These are phyloP conservation scores for Hygrophorus russula DNA, from an alignment of 768 basidiomycete genomes.

Conservation along the genomic window DNA sequence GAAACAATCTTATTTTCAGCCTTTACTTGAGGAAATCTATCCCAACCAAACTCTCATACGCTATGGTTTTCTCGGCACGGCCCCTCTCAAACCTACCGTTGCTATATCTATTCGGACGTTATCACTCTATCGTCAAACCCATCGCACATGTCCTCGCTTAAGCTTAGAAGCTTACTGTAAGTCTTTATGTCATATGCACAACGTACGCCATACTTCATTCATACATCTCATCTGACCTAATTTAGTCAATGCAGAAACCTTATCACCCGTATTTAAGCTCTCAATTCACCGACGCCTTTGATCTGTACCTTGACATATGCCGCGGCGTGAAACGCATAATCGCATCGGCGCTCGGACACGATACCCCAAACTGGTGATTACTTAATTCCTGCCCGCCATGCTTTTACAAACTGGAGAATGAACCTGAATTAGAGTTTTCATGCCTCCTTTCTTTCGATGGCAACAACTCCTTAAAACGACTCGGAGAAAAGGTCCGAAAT, in stretches of 20 bases:
- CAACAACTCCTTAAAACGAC: not conserved
- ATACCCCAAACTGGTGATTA: constrained; percentile 15
- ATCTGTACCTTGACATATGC: constrained; percentile 14
- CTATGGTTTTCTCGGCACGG: constrained; percentile 15
- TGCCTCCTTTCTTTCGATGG: not conserved
- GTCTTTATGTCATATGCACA: constrained; percentile 18
- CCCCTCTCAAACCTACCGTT: constrained; percentile 11
- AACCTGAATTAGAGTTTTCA: not conserved
- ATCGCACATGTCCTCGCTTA: constrained; percentile 16
- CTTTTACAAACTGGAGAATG: constrained; percentile 11
- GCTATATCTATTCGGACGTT: constrained; percentile 13
- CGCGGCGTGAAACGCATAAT: constrained; percentile 8
- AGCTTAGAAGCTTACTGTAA: constrained; percentile 17
- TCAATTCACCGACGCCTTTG: constrained; percentile 16
- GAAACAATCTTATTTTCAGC: not conserved
- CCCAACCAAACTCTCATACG: constrained; percentile 6
- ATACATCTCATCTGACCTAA: not conserved
- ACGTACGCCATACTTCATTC: constrained; percentile 1
- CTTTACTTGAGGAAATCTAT: not conserved
- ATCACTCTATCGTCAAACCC: constrained; percentile 13
- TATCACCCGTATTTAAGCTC: constrained; percentile 9
- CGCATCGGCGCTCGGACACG: constrained; percentile 11
- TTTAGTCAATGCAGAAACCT: constrained; percentile 2
- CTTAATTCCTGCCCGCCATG: constrained; percentile 18
- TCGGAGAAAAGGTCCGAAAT: constrained; percentile 3